These are phyloP conservation scores for Dendrothele bispora DNA, from an alignment of 768 basidiomycete genomes.

Conservation along the genomic window DNA sequence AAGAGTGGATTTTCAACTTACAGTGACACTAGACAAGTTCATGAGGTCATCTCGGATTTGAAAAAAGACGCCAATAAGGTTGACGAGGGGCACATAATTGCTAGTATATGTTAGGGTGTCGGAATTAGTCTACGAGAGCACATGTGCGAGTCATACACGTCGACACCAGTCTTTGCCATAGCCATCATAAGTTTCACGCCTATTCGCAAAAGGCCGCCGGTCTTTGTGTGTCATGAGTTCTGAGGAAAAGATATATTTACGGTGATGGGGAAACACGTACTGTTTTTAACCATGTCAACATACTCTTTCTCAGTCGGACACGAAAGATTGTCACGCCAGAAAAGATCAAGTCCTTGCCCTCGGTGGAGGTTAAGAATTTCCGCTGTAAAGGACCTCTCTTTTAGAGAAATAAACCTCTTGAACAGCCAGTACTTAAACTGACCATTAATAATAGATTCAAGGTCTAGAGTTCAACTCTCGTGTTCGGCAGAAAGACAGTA, in stretches of 20 bases:
- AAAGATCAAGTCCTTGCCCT: conserved; percentile 91
- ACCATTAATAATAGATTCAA: conserved; percentile 78
- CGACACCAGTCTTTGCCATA: conserved; percentile 59
- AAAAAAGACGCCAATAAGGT: conserved; percentile 91
- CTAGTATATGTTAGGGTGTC: conserved; percentile 42
- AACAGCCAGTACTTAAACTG: too few relatives aligned
- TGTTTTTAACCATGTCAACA: conserved; percentile 94
- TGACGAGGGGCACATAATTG: conserved; percentile 89
- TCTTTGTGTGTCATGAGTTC: conserved; percentile 56
- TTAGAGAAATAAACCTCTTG: not conserved
- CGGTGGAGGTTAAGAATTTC: conserved; percentile 88
- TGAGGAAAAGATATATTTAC: not conserved
- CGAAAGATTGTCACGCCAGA: conserved; percentile 88
- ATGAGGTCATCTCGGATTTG: conserved; percentile 97
- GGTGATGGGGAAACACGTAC: conserved; percentile 38
- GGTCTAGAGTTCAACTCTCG: conserved; percentile 41
- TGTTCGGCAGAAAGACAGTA: conserved; percentile 27
- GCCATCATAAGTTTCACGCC: conserved; percentile 98
- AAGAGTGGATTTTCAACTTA: too few relatives aligned
- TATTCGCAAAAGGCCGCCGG: conserved; percentile 89
- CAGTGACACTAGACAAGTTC: conserved; percentile 87
- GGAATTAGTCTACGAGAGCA: not conserved
- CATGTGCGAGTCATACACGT: conserved; percentile 43
- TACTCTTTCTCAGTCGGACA: conserved; percentile 97
- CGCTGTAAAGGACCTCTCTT: conserved; percentile 21